Conservation (phyloP, 2,329 filamentous ascomycete species). For the Xylaria sp. region DNA sequence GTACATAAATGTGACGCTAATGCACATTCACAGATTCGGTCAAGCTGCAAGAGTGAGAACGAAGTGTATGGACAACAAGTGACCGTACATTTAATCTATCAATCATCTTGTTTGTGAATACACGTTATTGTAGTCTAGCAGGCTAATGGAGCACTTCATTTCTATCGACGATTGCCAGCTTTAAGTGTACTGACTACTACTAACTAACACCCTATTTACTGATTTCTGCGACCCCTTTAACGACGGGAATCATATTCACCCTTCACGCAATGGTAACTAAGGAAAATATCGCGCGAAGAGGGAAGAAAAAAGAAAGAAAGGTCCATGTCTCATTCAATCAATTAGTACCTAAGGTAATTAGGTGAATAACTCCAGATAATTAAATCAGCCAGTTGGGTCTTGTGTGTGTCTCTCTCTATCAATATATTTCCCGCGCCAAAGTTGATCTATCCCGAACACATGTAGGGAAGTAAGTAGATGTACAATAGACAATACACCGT, state of each 20-base stretch:
- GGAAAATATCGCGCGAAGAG: no score
- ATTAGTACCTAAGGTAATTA: no score
- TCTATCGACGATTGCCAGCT: no score
- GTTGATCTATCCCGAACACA: conserved; percentile 14
- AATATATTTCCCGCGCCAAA: neutral
- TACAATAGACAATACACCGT: conserved; percentile 9
- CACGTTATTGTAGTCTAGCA: neutral
- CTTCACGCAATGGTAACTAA: no score
- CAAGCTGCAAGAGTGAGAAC: neutral
- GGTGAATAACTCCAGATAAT: neutral
- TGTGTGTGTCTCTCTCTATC: neutral
- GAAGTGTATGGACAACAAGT: neutral
- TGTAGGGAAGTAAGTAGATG: conserved; percentile 4
- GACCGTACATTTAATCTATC: neutral
- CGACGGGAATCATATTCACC: no score
- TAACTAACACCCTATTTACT: no score
- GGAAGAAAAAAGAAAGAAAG: no score
- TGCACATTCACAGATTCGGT: neutral
- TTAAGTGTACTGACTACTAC: no score
- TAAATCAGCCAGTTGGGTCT: neutral
- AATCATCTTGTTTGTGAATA: neutral
- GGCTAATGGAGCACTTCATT: no score
- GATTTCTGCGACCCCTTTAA: no score
- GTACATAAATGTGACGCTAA: neutral
- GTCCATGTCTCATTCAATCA: no score